Percentiles rank a stretch among this genome's conserved stretches.
Conservation (phyloP, 179 eudicot genomes). For the Silene noctiflora region DNA sequence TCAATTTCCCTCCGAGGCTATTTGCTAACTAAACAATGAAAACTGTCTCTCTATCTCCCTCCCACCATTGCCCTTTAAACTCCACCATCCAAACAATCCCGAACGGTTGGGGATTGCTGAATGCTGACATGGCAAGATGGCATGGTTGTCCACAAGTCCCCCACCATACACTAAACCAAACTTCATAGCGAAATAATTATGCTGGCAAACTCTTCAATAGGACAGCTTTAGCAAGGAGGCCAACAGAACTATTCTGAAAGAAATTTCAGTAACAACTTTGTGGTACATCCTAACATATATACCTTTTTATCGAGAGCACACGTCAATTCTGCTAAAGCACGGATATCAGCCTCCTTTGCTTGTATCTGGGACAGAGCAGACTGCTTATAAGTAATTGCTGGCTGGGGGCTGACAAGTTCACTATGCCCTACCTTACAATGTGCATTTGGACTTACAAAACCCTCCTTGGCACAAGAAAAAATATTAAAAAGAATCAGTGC, state of each 20-base stretch:
- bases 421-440: constrained; percentile 38
- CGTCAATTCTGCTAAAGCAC: constrained; percentile 78
- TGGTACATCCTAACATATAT: not conserved
- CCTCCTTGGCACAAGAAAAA: constrained; percentile 35
- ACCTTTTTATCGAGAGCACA: constrained; percentile 94
- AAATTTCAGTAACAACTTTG: not conserved
- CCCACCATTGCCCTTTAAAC: no score
- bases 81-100: no score
- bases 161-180: not conserved
- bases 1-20: not conserved
- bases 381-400: constrained; percentile 47
- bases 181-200: not conserved
- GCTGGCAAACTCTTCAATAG: not conserved
- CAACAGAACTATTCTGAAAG: not conserved
- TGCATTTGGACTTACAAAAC: constrained; percentile 38
- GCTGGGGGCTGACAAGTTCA: constrained; percentile 42
- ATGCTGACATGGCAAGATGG: not conserved
- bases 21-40: not conserved
- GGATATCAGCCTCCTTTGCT: constrained; percentile 87
- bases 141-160: not conserved
- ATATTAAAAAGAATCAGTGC: constrained; percentile 15
- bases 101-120: not conserved
- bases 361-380: constrained; percentile 55
- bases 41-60: no score
- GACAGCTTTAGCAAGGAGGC: not conserved